These are phyloP conservation scores for Tolypocladium inflatum DNA, from an alignment of 2,329 filamentous ascomycete genomes.

Conservation along the genomic window DNA sequence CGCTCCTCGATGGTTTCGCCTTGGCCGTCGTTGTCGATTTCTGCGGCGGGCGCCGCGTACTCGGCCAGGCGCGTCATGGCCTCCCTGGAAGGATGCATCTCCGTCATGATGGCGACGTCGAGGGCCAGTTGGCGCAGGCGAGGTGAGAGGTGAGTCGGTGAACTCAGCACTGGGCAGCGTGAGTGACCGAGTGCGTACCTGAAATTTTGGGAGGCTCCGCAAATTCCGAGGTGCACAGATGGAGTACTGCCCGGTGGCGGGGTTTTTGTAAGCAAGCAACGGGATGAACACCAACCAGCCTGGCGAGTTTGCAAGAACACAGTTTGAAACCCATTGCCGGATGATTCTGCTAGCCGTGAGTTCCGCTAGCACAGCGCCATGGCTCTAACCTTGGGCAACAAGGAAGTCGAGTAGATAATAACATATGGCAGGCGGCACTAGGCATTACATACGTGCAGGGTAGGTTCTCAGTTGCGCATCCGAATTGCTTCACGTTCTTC, in stretches of 20 bases:
- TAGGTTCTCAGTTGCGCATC: no score
- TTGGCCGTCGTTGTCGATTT: conserved; percentile 9
- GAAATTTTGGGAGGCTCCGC: neutral
- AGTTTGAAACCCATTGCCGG: no score
- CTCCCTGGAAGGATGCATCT: conserved; percentile 1
- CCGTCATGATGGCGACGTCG: neutral
- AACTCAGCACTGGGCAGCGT: neutral
- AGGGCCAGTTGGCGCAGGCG: neutral
- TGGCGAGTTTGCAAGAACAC: neutral
- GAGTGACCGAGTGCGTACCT: neutral
- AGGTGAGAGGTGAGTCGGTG: neutral
- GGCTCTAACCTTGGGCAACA: no score
- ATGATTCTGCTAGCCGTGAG: no score
- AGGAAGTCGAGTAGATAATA: no score
- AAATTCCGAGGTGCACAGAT: neutral
- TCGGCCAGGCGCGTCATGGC: conserved; percentile 17
- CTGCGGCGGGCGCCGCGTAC: conserved; percentile 7
- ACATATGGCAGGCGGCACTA: no score
- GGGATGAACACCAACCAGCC: neutral
- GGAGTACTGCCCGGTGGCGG: neutral
- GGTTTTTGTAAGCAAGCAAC: neutral
- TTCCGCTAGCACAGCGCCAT: no score
- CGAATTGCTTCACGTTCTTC: no score
- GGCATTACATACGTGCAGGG: no score
- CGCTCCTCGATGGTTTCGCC: conserved; percentile 52